Percentiles rank a stretch among this genome's conserved stretches.
These are phyloP conservation scores for Vigna hirtella DNA, from an alignment of 306 rosid species.

Conservation along the genomic window DNA sequence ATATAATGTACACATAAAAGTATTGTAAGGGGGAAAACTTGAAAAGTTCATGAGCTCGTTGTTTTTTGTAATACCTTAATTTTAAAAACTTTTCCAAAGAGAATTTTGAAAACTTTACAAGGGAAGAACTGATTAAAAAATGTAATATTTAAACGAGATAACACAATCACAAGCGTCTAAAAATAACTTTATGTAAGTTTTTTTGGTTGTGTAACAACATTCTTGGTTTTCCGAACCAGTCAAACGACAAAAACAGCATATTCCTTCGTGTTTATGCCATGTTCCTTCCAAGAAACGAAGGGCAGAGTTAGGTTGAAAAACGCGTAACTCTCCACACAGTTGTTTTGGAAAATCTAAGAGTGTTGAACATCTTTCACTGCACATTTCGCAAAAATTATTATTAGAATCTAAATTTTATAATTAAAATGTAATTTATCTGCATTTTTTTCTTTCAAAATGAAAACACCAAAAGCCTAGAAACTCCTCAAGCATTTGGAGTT, in stretches of 20 bases:
- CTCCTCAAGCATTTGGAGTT: neutral
- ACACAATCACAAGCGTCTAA: neutral
- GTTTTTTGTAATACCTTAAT: too few relatives aligned
- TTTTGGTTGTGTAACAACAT: neutral
- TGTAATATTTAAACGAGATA: neutral
- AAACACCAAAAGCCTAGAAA: neutral
- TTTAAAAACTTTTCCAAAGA: too few relatives aligned
- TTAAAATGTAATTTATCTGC: neutral
- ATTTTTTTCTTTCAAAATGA: neutral
- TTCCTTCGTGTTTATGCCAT: neutral
- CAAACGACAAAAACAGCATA: neutral
- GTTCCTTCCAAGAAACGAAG: neutral
- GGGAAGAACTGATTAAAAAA: neutral
- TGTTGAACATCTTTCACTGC: neutral
- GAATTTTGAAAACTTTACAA: neutral
- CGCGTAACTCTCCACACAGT: neutral
- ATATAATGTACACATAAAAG: neutral
- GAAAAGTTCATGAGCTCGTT: neutral
- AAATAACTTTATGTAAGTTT: neutral
- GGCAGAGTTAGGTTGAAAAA: neutral
- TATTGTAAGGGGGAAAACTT: neutral
- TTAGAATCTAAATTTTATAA: neutral
- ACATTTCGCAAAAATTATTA: neutral
- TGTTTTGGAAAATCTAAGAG: neutral
- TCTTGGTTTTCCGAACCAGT: neutral